A percentile compares a stretch with the other conserved stretches of the same genome.
Conservation (phyloP, 208 protist genomes). For the Trichomonas tenax region DNA sequence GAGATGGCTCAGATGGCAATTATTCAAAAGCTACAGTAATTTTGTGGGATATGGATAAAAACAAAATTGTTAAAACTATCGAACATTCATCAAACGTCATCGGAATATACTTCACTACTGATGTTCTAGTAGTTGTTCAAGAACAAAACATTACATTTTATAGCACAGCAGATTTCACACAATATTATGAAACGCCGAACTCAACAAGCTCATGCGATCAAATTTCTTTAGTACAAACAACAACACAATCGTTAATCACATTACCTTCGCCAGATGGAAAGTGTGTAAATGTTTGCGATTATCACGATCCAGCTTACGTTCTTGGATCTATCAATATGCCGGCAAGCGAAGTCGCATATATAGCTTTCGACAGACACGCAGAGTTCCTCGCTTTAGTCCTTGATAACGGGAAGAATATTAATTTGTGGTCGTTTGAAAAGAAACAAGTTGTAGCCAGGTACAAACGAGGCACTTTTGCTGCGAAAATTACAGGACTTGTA, state of each 20-base stretch:
- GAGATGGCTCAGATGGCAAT: background rate
- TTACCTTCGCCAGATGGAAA: background rate
- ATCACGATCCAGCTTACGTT: background rate
- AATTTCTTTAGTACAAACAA: background rate
- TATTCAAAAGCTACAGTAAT: background rate
- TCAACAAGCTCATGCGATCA: background rate
- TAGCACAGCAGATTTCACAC: background rate
- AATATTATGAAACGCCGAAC: background rate
- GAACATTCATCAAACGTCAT: background rate
- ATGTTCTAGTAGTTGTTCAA: background rate
- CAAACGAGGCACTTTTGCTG: background rate
- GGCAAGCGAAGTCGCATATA: background rate
- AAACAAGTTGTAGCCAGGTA: background rate
- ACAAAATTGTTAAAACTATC: background rate
- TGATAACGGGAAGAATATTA: background rate
- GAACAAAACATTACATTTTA: background rate
- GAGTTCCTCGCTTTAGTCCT: background rate
- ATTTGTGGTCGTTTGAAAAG: background rate
- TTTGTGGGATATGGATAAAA: background rate
- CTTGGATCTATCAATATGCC: background rate
- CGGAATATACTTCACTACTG: background rate
- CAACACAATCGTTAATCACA: background rate
- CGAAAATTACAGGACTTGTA: background rate
- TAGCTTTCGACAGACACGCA: background rate
- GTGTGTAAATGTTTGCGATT: background rate